A percentile compares a stretch with the other conserved stretches of the same genome.
Conservation (phyloP, 2,329 filamentous ascomycete species). For the Verticillium longisporum region DNA sequence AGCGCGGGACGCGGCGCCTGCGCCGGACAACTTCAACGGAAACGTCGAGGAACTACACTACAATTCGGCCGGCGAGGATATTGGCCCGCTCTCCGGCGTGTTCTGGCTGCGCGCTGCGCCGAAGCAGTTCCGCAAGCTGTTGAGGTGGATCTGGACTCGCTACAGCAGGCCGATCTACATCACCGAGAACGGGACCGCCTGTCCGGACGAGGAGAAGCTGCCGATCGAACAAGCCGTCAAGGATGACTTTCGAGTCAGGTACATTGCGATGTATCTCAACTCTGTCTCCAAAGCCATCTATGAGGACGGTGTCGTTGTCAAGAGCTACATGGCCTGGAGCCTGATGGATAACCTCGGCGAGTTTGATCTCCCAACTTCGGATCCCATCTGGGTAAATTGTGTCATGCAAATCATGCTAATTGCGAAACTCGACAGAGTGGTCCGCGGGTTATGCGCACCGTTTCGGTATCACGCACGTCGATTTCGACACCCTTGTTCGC, state of each 20-base stretch:
- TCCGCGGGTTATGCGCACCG: slow-evolving; percentile 81
- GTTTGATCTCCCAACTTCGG: slow-evolving; percentile 18
- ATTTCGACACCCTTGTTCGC: slow-evolving; percentile 71
- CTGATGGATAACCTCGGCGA: slow-evolving; percentile 75
- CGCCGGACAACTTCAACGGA: slow-evolving; percentile 62
- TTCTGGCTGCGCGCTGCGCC: slow-evolving; percentile 74
- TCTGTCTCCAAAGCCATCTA: slow-evolving; percentile 68
- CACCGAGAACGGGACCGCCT: slow-evolving; percentile 65
- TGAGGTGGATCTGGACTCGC: slow-evolving; percentile 70
- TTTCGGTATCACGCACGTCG: slow-evolving; percentile 78
- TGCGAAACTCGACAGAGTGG: slow-evolving; percentile 44
- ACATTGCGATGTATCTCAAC: slow-evolving; percentile 25
- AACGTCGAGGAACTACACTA: slow-evolving; percentile 67
- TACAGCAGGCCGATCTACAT: slow-evolving; percentile 74
- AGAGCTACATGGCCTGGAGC: slow-evolving; percentile 80
- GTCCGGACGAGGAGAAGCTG: no score
- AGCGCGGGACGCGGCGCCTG: slow-evolving; percentile 56
- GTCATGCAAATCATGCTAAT: no score
- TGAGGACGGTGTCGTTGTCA: slow-evolving; percentile 70
- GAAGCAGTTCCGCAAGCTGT: slow-evolving; percentile 67
- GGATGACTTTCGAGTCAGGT: no score
- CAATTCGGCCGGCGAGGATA: slow-evolving; percentile 64
- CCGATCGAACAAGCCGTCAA: no score
- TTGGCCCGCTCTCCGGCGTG: slow-evolving; percentile 76
- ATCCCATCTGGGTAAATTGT: no score